phyloP scores from a whole-genome alignment of 2,329 filamentous ascomycete species.

The Pseudomassariella vexata region DNA sequence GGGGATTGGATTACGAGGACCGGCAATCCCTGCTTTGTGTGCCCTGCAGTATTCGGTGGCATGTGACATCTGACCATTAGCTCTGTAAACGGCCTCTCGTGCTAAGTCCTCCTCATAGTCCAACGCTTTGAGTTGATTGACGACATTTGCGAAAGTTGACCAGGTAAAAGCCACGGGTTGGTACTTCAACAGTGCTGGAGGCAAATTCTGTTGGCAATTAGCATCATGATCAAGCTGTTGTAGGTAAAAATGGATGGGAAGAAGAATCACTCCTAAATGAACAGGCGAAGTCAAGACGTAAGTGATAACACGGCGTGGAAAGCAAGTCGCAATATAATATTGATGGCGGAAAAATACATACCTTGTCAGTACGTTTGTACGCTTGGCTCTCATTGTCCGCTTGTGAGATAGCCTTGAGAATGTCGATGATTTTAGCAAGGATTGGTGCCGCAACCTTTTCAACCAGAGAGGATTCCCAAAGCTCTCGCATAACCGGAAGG shows the following conservation, averaged over 20 bases:
- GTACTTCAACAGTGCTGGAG: slow-evolving; percentile 35
- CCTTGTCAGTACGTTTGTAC: slow-evolving; percentile 56
- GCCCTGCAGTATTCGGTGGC: slow-evolving; percentile 72
- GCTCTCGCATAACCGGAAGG: slow-evolving; percentile 65
- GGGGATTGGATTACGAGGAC: slow-evolving; percentile 63
- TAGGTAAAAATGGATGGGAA: too few relatives aligned
- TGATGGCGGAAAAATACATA: too few relatives aligned
- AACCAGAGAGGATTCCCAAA: slow-evolving; percentile 82
- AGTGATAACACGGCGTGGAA: too few relatives aligned
- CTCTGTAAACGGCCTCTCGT: slow-evolving; percentile 76
- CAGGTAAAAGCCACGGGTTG: slow-evolving; percentile 41
- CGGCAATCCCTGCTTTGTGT: slow-evolving; percentile 50
- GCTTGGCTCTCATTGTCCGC: slow-evolving; percentile 70
- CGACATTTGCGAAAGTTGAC: slow-evolving; percentile 23
- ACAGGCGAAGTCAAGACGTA: too few relatives aligned
- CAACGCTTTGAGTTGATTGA: slow-evolving; percentile 26
- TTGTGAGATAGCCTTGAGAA: slow-evolving; percentile 70
- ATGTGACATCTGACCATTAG: slow-evolving; percentile 56
- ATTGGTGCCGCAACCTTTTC: slow-evolving; percentile 75
- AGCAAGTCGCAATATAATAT: too few relatives aligned
- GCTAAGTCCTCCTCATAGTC: slow-evolving; percentile 50
- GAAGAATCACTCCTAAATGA: too few relatives aligned
- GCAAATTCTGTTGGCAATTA: slow-evolving; percentile 20
- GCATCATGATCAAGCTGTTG: too few relatives aligned
- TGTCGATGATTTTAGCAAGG: slow-evolving; percentile 74